Evolutionary conservation across 164 flowering plant species (phyloP).

Genomic region (Vitis labrusca): DNA sequence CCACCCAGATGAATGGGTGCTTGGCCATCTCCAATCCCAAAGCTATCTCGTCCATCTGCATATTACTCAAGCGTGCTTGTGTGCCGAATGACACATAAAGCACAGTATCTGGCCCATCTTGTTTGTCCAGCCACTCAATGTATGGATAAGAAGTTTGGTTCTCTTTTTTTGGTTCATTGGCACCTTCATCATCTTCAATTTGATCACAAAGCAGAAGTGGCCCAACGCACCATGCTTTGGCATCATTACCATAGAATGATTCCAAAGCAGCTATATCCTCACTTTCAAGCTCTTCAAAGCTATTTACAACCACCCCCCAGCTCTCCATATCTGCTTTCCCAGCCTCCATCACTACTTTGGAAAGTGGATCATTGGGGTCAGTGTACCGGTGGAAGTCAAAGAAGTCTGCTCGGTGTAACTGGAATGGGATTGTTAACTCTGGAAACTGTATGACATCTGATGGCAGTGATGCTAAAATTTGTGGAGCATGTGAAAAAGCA

Average conservation of each 20-base stretch:
- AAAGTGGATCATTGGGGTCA: neutral
- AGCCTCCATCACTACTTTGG: conserved; percentile 2
- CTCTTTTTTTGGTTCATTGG: neutral
- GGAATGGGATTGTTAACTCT: neutral
- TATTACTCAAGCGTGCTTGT: conserved; percentile 13
- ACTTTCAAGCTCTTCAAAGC: conserved; percentile 31
- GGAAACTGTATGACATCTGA: conserved; percentile 12
- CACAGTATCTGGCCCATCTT: neutral
- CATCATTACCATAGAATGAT: conserved; percentile 14
- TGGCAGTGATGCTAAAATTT: neutral
- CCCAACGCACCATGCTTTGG: conserved; percentile 36
- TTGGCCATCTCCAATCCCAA: conserved; percentile 25
- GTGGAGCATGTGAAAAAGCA: neutral
- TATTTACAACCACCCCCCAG: conserved; percentile 32
- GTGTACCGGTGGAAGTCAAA: neutral
- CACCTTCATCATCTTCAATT: neutral
- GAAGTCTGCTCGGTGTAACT: too few relatives aligned
- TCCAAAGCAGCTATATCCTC: conserved; percentile 14
- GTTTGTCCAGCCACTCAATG: conserved; percentile 22
- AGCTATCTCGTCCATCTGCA: conserved; percentile 26
- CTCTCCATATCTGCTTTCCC: conserved; percentile 11
- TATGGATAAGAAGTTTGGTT: neutral
- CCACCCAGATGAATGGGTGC: conserved; percentile 21
- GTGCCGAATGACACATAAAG: conserved; percentile 34
- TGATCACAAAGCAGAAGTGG: conserved; percentile 15